Percentiles rank a stretch among this genome's conserved stretches.
These are phyloP conservation scores for Aeschynomene evenia DNA, from an alignment of 306 rosid genomes.

Conservation along the genomic window DNA sequence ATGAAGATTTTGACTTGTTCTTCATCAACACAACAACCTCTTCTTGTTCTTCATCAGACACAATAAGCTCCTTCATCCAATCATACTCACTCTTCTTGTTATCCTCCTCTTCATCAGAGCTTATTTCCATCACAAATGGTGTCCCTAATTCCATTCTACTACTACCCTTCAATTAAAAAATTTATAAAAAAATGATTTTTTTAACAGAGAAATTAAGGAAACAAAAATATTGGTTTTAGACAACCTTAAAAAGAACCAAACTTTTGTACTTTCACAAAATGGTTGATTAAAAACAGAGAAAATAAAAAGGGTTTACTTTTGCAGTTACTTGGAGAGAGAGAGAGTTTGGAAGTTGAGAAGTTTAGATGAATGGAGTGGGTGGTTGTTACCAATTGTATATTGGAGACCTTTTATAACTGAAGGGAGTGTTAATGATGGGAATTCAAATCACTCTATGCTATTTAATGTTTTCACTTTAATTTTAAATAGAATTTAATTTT, in stretches of 20 bases:
- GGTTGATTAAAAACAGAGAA: background rate
- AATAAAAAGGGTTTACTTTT: background rate
- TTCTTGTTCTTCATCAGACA: constrained; percentile 21
- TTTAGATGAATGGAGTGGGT: background rate
- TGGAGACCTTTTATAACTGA: background rate
- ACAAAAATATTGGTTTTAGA: background rate
- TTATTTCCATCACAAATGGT: constrained; percentile 44
- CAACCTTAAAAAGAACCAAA: no score
- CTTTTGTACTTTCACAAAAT: no score
- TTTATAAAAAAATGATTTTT: background rate
- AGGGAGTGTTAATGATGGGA: background rate
- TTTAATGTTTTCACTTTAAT: no score
- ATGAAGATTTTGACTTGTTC: constrained; percentile 34
- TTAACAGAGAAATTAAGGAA: background rate
- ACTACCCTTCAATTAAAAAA: background rate
- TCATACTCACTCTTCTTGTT: constrained; percentile 7
- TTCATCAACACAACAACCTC: constrained; percentile 40
- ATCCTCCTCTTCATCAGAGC: constrained; percentile 50
- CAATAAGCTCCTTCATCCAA: constrained; percentile 51
- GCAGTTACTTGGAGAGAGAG: background rate
- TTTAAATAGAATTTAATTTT: no score
- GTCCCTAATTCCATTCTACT: constrained; percentile 36
- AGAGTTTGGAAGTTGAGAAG: no score
- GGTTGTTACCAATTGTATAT: background rate
- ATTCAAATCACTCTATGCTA: background rate